Evolutionary conservation across 1,139 yeast genomes (phyloP), one percentile per base, ranked within the genome.

Genomic region (Blastobotrys apis): DNA sequence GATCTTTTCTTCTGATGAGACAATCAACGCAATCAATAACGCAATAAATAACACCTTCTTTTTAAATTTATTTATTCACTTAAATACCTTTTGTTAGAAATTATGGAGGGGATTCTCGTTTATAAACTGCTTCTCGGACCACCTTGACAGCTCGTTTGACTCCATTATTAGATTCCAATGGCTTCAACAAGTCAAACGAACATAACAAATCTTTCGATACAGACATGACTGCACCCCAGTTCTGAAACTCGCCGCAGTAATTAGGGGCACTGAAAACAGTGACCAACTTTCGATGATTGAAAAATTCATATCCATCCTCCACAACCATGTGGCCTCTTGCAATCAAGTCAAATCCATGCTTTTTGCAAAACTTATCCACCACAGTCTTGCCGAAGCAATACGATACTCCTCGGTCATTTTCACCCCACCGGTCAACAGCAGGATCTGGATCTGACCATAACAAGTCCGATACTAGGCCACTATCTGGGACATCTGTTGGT

Each of bases 271-370:
- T 78, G 57, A 86, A 86, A 1, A 86, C 80, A 0, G 95, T 86
- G 2, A 86, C 95, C 52, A 86, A 72, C 59, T 79, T 81, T 54
- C 88, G 73, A 58, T 77, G 79, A 48, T 83, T 81, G 64, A 84
- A 86, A 59, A 86, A 86, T 62, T 86, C 95, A 61, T 86, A 86
- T 3, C 95, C 95, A 62, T 86, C 94, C 65, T 86, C 95, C 37
- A 86, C 95, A 39, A 86, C 95, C 95, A 86, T 86, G 63, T 86
- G 95, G 13, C 94, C 95, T 55, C 95, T 71, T 26, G 84, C 88
- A 52, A 86, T 75, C 55, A 86, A 68, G 64, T 86, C 95, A 67
- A 86, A 81, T 47, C 81, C 79, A 64, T 85, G 84, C 40, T 73
- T 73, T 17, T 74, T 65, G 55, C 86, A 81, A 57, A 86, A 86